Evolutionary conservation across 306 rosid genomes (phyloP).

Genomic region (Cicer pinnatifidum): DNA sequence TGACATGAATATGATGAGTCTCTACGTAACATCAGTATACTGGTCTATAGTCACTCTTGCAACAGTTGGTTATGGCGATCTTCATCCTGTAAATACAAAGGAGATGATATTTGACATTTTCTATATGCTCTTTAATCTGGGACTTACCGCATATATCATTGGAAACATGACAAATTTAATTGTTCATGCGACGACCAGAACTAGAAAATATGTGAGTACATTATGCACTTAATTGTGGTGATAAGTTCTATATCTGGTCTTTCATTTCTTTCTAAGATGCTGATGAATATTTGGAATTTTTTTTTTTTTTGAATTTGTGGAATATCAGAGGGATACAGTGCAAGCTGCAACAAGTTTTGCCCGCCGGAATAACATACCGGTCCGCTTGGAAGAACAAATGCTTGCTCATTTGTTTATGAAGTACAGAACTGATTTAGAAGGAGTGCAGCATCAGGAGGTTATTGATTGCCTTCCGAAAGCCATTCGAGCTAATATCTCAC

Average conservation of each 20-base stretch:
- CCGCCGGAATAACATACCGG: slow-evolving; percentile 65
- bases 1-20: background rate
- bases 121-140: slow-evolving; percentile 65
- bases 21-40: slow-evolving; percentile 63
- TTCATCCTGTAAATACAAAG: slow-evolving; percentile 67
- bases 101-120: slow-evolving; percentile 62
- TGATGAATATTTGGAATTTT: background rate
- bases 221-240: background rate
- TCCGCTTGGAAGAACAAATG: slow-evolving; percentile 79
- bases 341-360: slow-evolving; percentile 72
- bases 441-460: slow-evolving; percentile 84
- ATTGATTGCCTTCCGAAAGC: slow-evolving; percentile 83
- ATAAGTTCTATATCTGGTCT: background rate
- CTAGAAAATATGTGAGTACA: slow-evolving; percentile 73
- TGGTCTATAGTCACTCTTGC: slow-evolving; percentile 79
- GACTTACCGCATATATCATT: slow-evolving; percentile 65
- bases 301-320: slow-evolving; percentile 37
- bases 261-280: background rate
- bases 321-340: slow-evolving; percentile 70
- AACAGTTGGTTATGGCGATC: slow-evolving; percentile 78
- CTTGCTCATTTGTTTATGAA: slow-evolving; percentile 76
- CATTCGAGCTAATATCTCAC: slow-evolving; percentile 71
- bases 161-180: slow-evolving; percentile 90
- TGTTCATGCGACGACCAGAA: slow-evolving; percentile 75
- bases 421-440: slow-evolving; percentile 78